Conservation (phyloP, 352 stramenopile species). For the Phytophthora cactorum region DNA sequence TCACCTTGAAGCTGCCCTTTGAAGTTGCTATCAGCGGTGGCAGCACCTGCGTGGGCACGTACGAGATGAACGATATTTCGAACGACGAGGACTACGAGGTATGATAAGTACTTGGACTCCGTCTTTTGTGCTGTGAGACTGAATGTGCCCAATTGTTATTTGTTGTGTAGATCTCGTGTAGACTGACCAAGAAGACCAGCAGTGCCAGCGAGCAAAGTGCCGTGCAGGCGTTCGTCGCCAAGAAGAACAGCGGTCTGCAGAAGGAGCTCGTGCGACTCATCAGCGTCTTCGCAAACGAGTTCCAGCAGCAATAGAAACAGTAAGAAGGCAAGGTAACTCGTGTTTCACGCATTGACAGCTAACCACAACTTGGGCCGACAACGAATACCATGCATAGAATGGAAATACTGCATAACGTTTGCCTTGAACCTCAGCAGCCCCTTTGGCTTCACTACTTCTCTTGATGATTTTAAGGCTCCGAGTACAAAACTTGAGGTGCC, state of each 20-base stretch:
- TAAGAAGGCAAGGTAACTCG: conserved; percentile 15
- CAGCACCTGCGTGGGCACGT: conserved; percentile 63
- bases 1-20: conserved; percentile 78
- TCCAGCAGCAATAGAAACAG: conserved; percentile 68
- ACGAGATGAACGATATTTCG: conserved; percentile 85
- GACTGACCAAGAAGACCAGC: conserved; percentile 57
- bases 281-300: conserved; percentile 62
- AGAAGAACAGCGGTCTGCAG: conserved; percentile 56
- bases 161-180: conserved; percentile 57
- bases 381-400: conserved; percentile 23
- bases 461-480: conserved; percentile 11
- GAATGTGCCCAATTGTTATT: not conserved
- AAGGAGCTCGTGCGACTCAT: conserved; percentile 73
- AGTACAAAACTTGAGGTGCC: conserved; percentile 42
- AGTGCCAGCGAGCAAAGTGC: conserved; percentile 47
- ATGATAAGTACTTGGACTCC: conserved; percentile 1
- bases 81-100: conserved; percentile 91
- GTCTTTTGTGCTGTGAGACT: not conserved
- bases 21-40: conserved; percentile 63
- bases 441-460: too few species aligned
- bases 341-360: conserved; percentile 3
- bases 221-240: conserved; percentile 59
- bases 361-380: conserved; percentile 8
- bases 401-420: conserved; percentile 15
- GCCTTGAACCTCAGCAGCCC: not conserved